Conservation (phyloP, 305 asterid genomes). For the Fraxinus floribunda region DNA sequence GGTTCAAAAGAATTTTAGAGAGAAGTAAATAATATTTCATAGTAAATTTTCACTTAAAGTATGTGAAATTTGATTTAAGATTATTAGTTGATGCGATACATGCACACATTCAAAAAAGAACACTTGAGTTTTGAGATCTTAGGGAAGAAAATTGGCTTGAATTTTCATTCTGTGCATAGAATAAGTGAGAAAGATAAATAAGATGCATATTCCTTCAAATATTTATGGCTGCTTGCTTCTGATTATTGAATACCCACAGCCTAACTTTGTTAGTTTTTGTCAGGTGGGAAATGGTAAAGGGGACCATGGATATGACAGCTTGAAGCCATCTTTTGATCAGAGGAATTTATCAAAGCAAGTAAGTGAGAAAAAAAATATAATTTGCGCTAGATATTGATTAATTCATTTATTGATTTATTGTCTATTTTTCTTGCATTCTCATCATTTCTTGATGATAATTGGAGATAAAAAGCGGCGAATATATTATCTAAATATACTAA, state of each 20-base stretch:
- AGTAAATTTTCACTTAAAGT: background rate
- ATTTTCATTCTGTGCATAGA: background rate
- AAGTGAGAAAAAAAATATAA: constrained; percentile 22
- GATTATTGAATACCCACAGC: background rate
- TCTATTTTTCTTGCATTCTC: background rate
- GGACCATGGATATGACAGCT: constrained; percentile 26
- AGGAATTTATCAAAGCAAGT: constrained; percentile 27
- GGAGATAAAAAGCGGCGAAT: background rate
- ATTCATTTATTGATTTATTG: background rate
- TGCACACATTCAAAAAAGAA: background rate
- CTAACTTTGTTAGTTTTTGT: background rate
- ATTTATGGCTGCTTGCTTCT: background rate
- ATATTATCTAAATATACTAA: background rate
- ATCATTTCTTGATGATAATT: background rate
- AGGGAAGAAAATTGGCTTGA: background rate
- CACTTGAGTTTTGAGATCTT: background rate
- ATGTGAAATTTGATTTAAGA: background rate
- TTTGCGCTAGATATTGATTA: background rate
- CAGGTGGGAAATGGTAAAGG: constrained; percentile 43
- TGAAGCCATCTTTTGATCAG: constrained; percentile 26
- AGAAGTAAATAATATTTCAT: background rate
- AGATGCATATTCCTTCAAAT: background rate
- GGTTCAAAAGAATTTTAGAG: background rate
- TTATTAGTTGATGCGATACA: background rate
- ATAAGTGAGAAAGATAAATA: background rate